Percentiles rank a stretch among this genome's conserved stretches.
phyloP scores from a whole-genome alignment of 106 monocot genomes.

The Apostasia shenzhenica region DNA sequence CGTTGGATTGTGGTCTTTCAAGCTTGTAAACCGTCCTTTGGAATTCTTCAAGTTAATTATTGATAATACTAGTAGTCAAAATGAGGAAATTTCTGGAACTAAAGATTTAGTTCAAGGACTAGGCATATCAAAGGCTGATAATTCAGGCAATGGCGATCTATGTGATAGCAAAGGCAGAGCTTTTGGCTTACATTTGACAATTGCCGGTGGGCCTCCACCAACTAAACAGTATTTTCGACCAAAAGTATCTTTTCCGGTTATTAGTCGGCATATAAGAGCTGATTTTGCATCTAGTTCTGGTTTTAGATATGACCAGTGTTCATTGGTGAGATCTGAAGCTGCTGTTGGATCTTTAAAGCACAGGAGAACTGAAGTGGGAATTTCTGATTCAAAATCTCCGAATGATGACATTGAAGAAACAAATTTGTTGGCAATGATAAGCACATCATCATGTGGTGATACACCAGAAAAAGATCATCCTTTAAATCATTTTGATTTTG shows the following conservation, averaged over 20 bases:
- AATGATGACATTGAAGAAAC: constrained; percentile 4
- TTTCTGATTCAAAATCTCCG: not conserved
- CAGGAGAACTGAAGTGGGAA: constrained; percentile 51
- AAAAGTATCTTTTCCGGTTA: constrained; percentile 71
- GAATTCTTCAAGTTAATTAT: constrained; percentile 54
- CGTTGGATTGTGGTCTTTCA: constrained; percentile 81
- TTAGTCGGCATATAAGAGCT: constrained; percentile 73
- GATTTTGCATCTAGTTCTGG: constrained; percentile 21
- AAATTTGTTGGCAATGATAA: not conserved
- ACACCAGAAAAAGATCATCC: constrained; percentile 10
- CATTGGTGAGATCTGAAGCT: constrained; percentile 9
- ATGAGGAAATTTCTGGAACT: constrained; percentile 5
- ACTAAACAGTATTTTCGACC: constrained; percentile 73
- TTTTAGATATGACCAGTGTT: constrained; percentile 1
- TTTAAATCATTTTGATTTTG: constrained; percentile 11
- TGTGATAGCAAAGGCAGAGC: constrained; percentile 11
- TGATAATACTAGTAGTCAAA: constrained; percentile 19
- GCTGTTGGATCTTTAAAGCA: constrained; percentile 41
- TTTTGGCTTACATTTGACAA: constrained; percentile 50
- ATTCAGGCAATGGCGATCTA: constrained; percentile 3
- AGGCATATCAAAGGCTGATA: constrained; percentile 13
- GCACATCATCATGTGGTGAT: not conserved
- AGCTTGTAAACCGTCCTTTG: constrained; percentile 45
- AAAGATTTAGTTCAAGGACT: not conserved
- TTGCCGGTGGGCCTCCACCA: constrained; percentile 85